Evolutionary conservation across 2,329 filamentous ascomycete species (phyloP).

Genomic region (Alternaria triticimaculans): DNA sequence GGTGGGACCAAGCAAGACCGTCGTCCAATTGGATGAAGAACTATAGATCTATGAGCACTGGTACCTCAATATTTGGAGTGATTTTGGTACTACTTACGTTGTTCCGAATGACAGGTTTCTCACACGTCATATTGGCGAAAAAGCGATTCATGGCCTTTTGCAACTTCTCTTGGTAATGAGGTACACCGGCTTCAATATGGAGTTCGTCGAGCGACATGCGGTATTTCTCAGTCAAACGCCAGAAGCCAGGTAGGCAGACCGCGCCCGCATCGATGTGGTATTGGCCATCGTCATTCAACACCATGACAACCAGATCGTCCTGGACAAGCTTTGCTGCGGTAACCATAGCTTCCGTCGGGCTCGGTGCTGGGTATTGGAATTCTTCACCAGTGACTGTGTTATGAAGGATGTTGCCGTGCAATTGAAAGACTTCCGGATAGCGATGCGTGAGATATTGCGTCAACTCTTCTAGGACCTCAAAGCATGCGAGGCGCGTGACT

Average conservation of each 20-base stretch:
- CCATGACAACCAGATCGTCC: constrained; percentile 1
- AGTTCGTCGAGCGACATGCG: constrained; percentile 2
- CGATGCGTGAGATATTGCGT: constrained; percentile 4
- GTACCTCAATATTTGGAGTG: neutral
- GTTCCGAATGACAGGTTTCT: neutral
- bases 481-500: neutral
- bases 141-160: constrained; percentile 5
- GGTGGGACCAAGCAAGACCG: constrained; percentile 1
- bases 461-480: constrained; percentile 1
- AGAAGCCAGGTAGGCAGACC: constrained; percentile 1
- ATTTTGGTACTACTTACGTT: neutral
- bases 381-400: neutral
- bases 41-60: neutral
- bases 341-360: constrained; percentile 1
- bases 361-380: neutral
- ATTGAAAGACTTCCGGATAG: neutral
- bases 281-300: constrained; percentile 1
- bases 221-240: constrained; percentile 2
- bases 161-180: neutral
- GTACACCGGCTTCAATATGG: constrained; percentile 2
- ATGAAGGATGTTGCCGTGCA: neutral
- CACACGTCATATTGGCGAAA: constrained; percentile 2
- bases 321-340: constrained; percentile 1
- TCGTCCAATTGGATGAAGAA: constrained; percentile 4
- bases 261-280: constrained; percentile 4